Conservation (phyloP, 768 basidiomycete species). For the Pisolithus orientalis region DNA sequence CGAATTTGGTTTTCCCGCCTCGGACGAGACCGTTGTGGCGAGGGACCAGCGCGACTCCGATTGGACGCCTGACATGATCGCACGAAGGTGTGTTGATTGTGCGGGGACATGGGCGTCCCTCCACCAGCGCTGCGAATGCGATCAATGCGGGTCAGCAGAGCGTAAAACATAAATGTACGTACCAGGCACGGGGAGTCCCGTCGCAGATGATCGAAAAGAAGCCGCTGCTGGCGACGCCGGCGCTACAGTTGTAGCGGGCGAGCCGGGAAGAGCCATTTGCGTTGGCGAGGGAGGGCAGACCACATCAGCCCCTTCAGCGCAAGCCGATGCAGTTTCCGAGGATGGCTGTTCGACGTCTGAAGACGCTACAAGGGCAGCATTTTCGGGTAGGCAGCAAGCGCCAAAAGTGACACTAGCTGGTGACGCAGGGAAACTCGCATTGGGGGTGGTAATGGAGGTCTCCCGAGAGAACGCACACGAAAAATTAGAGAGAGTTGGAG, state of each 20-base stretch:
- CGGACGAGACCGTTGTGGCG: conserved; percentile 24
- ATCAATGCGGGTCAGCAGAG: background rate
- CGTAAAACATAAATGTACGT: background rate
- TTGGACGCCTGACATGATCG: background rate
- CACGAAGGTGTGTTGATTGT: conserved; percentile 2
- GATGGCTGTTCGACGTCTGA: conserved; percentile 10
- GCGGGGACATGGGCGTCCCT: background rate
- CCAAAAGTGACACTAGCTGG: conserved; percentile 16
- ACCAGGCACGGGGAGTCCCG: background rate
- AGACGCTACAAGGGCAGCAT: conserved; percentile 21
- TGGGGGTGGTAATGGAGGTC: conserved; percentile 19
- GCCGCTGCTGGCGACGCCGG: conserved; percentile 1
- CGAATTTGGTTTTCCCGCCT: conserved; percentile 3
- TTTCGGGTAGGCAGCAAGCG: conserved; percentile 15
- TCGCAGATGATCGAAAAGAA: background rate
- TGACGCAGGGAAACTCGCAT: conserved; percentile 16
- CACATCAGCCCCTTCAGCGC: background rate
- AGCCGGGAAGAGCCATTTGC: background rate
- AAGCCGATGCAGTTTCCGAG: background rate
- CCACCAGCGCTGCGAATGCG: background rate
- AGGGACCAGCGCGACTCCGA: conserved; percentile 22
- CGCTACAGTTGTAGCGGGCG: background rate
- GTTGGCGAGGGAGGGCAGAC: conserved; percentile 3
- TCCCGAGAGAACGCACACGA: conserved; percentile 22
- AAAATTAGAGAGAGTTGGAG: conserved; percentile 24